Evolutionary conservation across 768 basidiomycete genomes (phyloP).

Genomic region (Auricularia cornea): DNA sequence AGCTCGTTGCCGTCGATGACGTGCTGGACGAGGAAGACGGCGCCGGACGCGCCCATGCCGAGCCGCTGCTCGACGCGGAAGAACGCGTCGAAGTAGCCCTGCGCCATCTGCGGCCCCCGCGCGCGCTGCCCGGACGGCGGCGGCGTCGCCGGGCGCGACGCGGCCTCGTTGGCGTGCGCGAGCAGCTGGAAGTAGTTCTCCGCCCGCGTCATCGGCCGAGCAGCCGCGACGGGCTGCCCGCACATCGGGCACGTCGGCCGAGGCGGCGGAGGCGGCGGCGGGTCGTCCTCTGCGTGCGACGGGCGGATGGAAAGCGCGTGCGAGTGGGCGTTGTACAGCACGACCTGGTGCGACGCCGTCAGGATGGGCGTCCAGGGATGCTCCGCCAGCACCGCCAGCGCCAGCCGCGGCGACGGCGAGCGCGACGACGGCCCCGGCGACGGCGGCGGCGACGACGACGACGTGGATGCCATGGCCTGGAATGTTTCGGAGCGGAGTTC

Average conservation of each 20-base stretch:
- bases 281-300: neutral
- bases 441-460: no score
- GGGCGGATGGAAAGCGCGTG: conserved; percentile 65
- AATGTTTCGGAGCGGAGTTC: no score
- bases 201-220: conserved; percentile 32
- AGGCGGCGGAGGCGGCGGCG: conserved; percentile 12
- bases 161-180: conserved; percentile 59
- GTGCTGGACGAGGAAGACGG: conserved; percentile 84
- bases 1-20: conserved; percentile 80
- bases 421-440: neutral
- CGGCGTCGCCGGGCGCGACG: conserved; percentile 46
- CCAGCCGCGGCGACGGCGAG: conserved; percentile 24
- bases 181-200: conserved; percentile 78
- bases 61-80: conserved; percentile 84
- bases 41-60: conserved; percentile 94
- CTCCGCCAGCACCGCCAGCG: conserved; percentile 18
- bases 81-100: conserved; percentile 89
- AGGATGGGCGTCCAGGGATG: conserved; percentile 70
- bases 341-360: conserved; percentile 77
- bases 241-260: conserved; percentile 60
- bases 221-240: conserved; percentile 48
- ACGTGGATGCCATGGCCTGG: no score
- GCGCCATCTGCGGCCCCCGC: conserved; percentile 67
- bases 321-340: conserved; percentile 78
- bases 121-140: conserved; percentile 32